These are phyloP conservation scores for Cyclostephanos tholiformis DNA, from an alignment of 108 stramenopile genomes.

Conservation along the genomic window DNA sequence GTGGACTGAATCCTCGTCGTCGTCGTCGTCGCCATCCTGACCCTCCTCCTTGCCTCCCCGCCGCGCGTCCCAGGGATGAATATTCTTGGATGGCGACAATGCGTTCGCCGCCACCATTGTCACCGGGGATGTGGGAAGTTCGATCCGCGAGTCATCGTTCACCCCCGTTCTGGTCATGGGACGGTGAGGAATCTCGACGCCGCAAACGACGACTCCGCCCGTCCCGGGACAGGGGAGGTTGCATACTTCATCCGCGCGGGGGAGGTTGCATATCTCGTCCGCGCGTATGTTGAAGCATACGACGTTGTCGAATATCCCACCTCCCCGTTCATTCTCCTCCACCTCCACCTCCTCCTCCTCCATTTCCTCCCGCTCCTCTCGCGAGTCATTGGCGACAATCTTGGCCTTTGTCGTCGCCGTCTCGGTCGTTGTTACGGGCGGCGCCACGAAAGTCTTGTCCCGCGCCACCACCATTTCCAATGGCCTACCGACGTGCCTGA, in stretches of 20 bases:
- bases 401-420: neutral
- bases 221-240: neutral
- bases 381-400: neutral
- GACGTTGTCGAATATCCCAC: neutral
- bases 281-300: slow-evolving; percentile 7
- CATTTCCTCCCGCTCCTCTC: neutral
- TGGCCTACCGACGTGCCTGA: slow-evolving; percentile 43
- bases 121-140: too few species aligned
- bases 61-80: neutral
- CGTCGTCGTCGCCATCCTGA: neutral
- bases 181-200: neutral
- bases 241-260: neutral
- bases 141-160: too few species aligned
- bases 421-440: slow-evolving; percentile 16
- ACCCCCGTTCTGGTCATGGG: too few species aligned
- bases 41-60: neutral
- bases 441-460: slow-evolving; percentile 27
- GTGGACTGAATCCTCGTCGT: neutral
- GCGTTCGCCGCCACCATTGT: too few species aligned
- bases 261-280: slow-evolving; percentile 17
- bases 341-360: slow-evolving; percentile 7
- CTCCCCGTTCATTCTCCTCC: slow-evolving; percentile 4
- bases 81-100: neutral
- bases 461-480: slow-evolving; percentile 48
- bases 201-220: neutral